Evolutionary conservation across 768 basidiomycete genomes (phyloP).

Genomic region (Suillus occidentalis): DNA sequence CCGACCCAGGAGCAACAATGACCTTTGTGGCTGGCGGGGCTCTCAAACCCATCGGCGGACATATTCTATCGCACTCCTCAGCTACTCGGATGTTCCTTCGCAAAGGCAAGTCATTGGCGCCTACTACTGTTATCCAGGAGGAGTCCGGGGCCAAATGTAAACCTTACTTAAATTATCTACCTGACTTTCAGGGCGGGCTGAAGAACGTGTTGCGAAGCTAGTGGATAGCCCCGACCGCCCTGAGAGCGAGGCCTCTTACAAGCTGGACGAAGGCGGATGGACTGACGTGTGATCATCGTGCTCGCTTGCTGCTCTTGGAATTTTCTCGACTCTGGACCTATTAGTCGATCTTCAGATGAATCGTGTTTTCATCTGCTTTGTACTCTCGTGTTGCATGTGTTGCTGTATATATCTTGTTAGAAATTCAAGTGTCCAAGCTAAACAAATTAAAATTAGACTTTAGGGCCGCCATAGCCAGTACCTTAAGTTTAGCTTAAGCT

Average conservation of each 20-base stretch:
- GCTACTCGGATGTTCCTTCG: conserved; percentile 83
- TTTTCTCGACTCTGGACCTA: neutral
- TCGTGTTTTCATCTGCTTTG: neutral
- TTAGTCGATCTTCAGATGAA: conserved; percentile 1
- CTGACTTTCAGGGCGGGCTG: conserved; percentile 64
- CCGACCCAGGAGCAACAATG: conserved; percentile 94
- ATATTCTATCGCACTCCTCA: conserved; percentile 86
- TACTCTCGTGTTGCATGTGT: conserved; percentile 1
- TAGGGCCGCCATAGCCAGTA: neutral
- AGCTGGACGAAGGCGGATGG: conserved; percentile 90
- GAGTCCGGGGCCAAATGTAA: neutral
- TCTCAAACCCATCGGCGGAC: conserved; percentile 88
- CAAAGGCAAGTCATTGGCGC: conserved; percentile 56
- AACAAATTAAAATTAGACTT: neutral
- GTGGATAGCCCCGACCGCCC: conserved; percentile 89
- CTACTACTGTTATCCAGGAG: neutral
- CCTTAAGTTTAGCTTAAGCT: too few species aligned
- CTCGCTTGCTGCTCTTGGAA: neutral
- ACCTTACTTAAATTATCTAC: neutral
- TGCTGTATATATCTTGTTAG: neutral
- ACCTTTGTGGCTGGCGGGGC: conserved; percentile 94
- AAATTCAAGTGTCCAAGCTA: neutral
- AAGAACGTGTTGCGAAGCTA: conserved; percentile 87
- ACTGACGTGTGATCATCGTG: conserved; percentile 62
- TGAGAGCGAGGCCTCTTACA: conserved; percentile 90